Base-by-base conservation (phyloP, 768 basidiomycete species). In the Mycena sanguinolenta region DNA sequence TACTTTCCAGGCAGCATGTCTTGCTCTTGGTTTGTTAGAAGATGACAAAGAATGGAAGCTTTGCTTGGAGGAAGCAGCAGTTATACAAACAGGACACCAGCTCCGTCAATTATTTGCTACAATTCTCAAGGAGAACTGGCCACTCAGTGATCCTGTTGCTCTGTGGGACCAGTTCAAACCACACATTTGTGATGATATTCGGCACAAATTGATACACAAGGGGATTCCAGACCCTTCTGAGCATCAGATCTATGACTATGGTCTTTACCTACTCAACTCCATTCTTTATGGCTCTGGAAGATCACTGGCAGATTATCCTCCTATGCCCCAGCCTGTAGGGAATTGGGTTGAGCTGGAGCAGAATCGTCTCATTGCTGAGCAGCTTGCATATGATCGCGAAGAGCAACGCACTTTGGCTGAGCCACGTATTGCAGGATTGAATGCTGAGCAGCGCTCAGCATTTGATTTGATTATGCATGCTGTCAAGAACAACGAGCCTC, bases 31-130 rank as follows among this genome's bases (percentile, higher is more conserved):
- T 2, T 79, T 89, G 0, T 75, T 89, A 4, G 80, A 86, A 25
- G 81, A 87, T 81, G 83, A 89, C 74, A 73, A 72, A 23, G 86
- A 89, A 72, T 88, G 84, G 83, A 23, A 73, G 0, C 66, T 69
- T 6, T 88, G 86, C 6, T 71, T 85, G 16, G 16, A 64, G 28
- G 63, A 64, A 85, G 73, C 69, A 88, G 0, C 19, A 74, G 32
- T 61, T 0, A 84, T 87, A 73, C 76, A 79, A 32, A 83, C 79
- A 27, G 85, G 85, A 0, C 19, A 21, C 17, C 75, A 76, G 9
- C 74, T 87, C 0, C 73, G 80, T 0, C 60, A 72, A 5, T 77
- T 88, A 0, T 89, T 89, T 78, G 79, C 77, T 0, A 81, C 78
- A 21, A 82, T 88, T n/a, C 75, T 88, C 0, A 71, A 7, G 58